Evolutionary conservation across 2,329 filamentous ascomycete genomes (phyloP).

Genomic region (Trichoderma lentiforme): DNA sequence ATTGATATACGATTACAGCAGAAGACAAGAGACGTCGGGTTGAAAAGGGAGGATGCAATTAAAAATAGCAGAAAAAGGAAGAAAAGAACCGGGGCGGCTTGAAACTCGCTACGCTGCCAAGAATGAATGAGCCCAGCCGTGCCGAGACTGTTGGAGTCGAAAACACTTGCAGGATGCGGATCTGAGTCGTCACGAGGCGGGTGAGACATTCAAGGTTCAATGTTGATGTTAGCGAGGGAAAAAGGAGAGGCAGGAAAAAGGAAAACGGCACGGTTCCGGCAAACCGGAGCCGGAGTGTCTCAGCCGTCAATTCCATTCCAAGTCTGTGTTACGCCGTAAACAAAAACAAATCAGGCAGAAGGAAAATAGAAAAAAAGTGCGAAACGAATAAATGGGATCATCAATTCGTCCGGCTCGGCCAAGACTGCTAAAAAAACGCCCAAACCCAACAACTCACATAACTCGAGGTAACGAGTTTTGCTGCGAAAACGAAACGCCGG

Average conservation of each 20-base stretch:
- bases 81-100: background rate
- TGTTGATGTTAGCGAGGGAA: background rate
- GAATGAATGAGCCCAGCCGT: background rate
- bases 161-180: slow-evolving; percentile 3
- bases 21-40: background rate
- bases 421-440: background rate
- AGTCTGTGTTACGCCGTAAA: background rate
- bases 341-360: background rate
- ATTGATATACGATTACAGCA: background rate
- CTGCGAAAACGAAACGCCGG: background rate
- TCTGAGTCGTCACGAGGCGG: slow-evolving; percentile 17
- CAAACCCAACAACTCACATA: background rate
- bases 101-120: background rate
- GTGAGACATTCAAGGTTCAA: background rate
- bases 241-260: background rate
- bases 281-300: slow-evolving; percentile 5
- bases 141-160: background rate
- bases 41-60: background rate
- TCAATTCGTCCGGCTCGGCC: background rate
- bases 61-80: slow-evolving; percentile 2
- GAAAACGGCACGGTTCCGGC: background rate
- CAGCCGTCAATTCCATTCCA: background rate
- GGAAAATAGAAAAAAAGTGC: background rate
- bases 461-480: background rate
- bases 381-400: background rate